phyloP scores from a whole-genome alignment of 2,329 filamentous ascomycete species.

The Claviceps fusiformis region DNA sequence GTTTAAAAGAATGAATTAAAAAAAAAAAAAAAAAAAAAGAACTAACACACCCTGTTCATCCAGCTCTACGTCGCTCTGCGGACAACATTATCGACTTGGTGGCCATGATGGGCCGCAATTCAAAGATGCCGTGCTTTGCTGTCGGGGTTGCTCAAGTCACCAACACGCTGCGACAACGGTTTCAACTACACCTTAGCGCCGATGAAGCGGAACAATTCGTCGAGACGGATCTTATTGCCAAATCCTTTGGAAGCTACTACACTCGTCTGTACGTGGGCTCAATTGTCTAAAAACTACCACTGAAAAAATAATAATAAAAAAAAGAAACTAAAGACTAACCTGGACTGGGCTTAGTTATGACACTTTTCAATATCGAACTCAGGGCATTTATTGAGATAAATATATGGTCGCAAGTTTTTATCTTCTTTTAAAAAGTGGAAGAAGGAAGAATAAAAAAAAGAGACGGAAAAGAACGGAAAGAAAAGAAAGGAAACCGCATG shows the following conservation, averaged over 20 bases:
- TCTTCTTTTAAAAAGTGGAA: no score
- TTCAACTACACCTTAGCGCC: constrained; percentile 70
- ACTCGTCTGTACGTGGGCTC: constrained; percentile 55
- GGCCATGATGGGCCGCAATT: constrained; percentile 71
- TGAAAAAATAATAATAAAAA: no score
- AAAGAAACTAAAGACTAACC: no score
- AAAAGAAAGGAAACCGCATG: not conserved
- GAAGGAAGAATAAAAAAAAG: not conserved
- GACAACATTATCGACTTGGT: constrained; percentile 73
- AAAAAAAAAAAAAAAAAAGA: no score
- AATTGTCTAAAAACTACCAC: no score
- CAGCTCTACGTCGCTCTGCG: constrained; percentile 61
- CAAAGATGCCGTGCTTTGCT: constrained; percentile 73
- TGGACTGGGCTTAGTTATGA: constrained; percentile 46
- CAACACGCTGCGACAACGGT: constrained; percentile 54
- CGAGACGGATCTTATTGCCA: constrained; percentile 63
- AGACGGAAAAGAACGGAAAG: not conserved
- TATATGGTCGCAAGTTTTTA: not conserved
- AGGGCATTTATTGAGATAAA: constrained; percentile 59
- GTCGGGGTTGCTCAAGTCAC: constrained; percentile 61
- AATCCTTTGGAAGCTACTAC: constrained; percentile 77
- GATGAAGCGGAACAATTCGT: constrained; percentile 74
- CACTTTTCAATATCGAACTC: constrained; percentile 77
- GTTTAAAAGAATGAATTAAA: no score
- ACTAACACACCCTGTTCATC: not conserved